Conservation (phyloP, 164 flowering plant genomes). For the Vitis amurensis region DNA sequence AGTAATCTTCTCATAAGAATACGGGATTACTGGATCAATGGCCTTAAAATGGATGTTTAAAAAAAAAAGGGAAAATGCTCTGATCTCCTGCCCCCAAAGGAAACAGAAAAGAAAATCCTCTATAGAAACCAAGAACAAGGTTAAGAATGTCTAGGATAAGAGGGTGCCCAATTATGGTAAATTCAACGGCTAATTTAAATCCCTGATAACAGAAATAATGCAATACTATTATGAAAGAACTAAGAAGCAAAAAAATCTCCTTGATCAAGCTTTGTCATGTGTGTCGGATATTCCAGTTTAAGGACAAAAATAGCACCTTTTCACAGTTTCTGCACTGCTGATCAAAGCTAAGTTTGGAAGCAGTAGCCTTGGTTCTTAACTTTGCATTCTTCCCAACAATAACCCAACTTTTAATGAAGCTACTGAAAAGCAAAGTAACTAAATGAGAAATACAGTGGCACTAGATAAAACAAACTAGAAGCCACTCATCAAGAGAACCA, state of each 20-base stretch:
- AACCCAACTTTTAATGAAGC: constrained; percentile 85
- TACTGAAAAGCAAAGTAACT: constrained; percentile 35
- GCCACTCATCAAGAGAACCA: neutral
- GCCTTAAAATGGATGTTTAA: no score
- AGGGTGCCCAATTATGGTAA: no score
- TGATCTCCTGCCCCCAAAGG: no score
- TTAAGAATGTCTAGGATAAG: no score
- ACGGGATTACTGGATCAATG: no score
- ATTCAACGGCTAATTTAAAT: no score
- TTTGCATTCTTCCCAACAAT: constrained; percentile 64
- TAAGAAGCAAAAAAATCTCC: neutral
- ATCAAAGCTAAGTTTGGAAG: constrained; percentile 70
- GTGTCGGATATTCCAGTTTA: neutral
- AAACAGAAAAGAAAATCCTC: no score
- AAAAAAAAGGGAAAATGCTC: no score
- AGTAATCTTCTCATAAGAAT: no score
- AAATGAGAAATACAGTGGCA: constrained; percentile 11
- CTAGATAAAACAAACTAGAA: neutral
- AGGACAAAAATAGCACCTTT: constrained; percentile 50
- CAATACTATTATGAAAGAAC: no score
- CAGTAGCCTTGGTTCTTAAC: constrained; percentile 51
- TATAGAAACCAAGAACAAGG: no score
- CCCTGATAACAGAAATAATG: no score
- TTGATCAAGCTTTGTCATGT: neutral
- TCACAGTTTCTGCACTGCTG: constrained; percentile 92